Base-by-base conservation (phyloP, 179 eudicot species). In the Camellia oleifera region DNA sequence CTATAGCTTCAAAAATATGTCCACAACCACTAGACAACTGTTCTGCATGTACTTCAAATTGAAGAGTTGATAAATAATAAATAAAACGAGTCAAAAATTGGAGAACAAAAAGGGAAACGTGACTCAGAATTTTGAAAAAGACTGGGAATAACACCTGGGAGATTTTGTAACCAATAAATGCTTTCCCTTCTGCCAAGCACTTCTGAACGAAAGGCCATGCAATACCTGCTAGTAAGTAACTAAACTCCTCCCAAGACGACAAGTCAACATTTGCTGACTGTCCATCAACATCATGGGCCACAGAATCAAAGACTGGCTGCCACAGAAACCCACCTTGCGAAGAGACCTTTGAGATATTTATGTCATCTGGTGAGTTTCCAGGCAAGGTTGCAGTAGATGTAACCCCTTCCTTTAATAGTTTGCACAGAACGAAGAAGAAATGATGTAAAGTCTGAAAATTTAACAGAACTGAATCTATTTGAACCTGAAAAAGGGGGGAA, bases 381-480 rank as follows among this genome's bases (percentile, higher is more conserved):
- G 83, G 76, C 74, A 78, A 77, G 72, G 86, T 50, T 54, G 75
- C 76, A 67, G 81, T 67, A 70, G 86, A 74, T 5, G 77, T 20
- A 84, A 85, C 77, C 71, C 97, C 97, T 88, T 97, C 99, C 81
- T 83, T 91, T 52, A 94, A 87, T 78, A 94, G 80, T 84, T 97
- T 97, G 93, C 90, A 88, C n/a, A 94, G 86, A 80, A 94, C 90
- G 89, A 97, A 97, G 85, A 92, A 94, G 86, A 94, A 92, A 86
- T 97, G 97, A 85, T 97, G 99, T 80, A 94, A 76, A 73, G 83
- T 86, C 78, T 93, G 93, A 79, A 92, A 96, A 80, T 90, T 90
- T 61, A 80, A 83, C 65, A 91, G 86, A 81, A 92, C 93, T 11
- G 87, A 84, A 80, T 92, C 97, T 90, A 92, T 69, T 72, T 86